Evolutionary conservation across 164 flowering plant genomes (phyloP), one percentile per base, ranked within the genome.

Genomic region (Cinnamomum chago): DNA sequence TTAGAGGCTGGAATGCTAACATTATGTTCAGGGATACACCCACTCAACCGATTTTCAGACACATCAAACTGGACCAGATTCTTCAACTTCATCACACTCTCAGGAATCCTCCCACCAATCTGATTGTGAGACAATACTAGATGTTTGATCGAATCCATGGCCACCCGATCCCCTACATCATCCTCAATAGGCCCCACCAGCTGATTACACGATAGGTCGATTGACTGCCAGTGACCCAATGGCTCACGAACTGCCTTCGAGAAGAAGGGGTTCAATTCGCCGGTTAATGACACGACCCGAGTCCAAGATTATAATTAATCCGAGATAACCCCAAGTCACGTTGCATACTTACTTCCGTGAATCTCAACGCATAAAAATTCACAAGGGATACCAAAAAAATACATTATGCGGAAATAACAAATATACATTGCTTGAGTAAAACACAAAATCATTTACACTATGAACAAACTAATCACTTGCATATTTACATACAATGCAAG

Each of bases 11-110:
- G 93, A n/a, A 92, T 71, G 4, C 0, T 18, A 17, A 78, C 78
- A 35, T 76, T 88, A 52, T 90, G 91, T 2, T 77, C 62, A 3
- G 94, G 92, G 62, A 91, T 90, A 0, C 50, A 5, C 2, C 94
- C 97, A 1, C 60, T 83, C 76, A 89, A 75, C 5, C 76, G 77
- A 77, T 91, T 90, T 40, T 73, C 51, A 12, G 91, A 83, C 30
- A 91, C 84, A 65, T 82, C 65, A 68, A 89, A 62, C 1, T 78
- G 81, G 9, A 58, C 71, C 79, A 86, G 65, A 62, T 58, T 65
- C 64, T 47, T 55, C 10, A 85, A 82, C 22, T 76, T 75, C 4
- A 83, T 83, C 11, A 91, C 82, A 72, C 83, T 86, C 65, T 2
- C 71, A 3, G 88, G 90, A 58, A 87, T 88, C 30, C 5, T 52